Conservation (phyloP, 352 stramenopile species). For the Lagenidium sp. region DNA sequence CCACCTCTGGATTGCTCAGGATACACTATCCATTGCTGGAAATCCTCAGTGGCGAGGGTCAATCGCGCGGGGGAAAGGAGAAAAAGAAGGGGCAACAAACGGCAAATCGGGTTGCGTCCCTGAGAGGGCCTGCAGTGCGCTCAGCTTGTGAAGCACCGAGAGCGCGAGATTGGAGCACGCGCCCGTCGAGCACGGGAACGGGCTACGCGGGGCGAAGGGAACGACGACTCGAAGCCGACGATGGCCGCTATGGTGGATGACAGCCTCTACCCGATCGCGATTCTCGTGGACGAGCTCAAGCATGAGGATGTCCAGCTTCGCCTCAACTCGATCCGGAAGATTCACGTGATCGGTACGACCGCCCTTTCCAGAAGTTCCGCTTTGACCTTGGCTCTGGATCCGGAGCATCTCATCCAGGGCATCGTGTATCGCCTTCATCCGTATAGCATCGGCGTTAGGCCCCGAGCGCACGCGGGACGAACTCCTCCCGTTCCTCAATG, state of each 20-base stretch:
- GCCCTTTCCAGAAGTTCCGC: background rate
- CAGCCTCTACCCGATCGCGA: slow-evolving; percentile 82
- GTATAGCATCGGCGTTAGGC: slow-evolving; percentile 79
- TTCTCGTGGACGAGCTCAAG: slow-evolving; percentile 90
- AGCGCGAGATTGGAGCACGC: too few relatives aligned
- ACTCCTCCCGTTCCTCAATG: slow-evolving; percentile 97
- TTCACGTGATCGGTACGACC: slow-evolving; percentile 81
- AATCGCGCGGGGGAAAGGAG: too few relatives aligned
- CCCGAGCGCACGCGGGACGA: slow-evolving; percentile 89
- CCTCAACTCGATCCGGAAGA: slow-evolving; percentile 88
- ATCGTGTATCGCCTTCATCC: slow-evolving; percentile 2
- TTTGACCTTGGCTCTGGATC: background rate
- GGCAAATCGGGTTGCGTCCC: too few relatives aligned
- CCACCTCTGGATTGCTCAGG: too few relatives aligned
- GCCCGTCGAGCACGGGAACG: background rate
- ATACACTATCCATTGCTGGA: too few relatives aligned
- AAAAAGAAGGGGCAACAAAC: too few relatives aligned
- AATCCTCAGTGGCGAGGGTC: too few relatives aligned
- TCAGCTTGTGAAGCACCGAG: too few relatives aligned
- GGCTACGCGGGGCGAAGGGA: background rate
- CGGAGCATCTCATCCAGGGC: too few relatives aligned
- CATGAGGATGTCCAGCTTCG: slow-evolving; percentile 89
- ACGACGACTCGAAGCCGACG: background rate
- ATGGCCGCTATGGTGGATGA: slow-evolving; percentile 28
- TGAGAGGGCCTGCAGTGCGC: too few relatives aligned